Evolutionary conservation across 108 stramenopile species (phyloP), one percentile per base, ranked within the genome.

Genomic region (Nitzschia palea): DNA sequence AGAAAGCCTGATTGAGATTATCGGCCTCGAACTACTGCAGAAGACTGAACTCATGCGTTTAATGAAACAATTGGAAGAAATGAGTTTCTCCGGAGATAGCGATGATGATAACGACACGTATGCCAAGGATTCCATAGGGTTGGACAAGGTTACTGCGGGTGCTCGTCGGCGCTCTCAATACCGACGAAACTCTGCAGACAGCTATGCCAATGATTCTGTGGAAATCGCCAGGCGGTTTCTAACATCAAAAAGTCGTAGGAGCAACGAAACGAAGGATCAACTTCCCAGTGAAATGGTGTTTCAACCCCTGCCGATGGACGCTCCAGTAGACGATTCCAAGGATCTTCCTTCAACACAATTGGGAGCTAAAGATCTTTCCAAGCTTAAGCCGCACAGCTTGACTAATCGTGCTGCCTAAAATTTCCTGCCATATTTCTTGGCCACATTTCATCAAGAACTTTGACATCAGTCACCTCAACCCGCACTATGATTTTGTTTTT

Each of bases 261-360:
- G 9, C 8, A 18, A 20, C 8, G n/a, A 18, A 12, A 18, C n/a
- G 18, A 48, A 48, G 47, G 47, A 48, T 48, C n/a, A 20, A 5
- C 47, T 48, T n/a, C 47, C 47, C 9, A 18, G 15, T 20, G 47
- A 48, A 48, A 48, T 48, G 47, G n/a, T 48, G 4, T 48, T 48
- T 18, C 4, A 20, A 4, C 47, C 47, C 18, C 47, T 18, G 47
- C 15, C 15, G 4, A n/a, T 4, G 15, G 47, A 48, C 4, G 15
- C 47, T 12, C 18, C 8, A 4, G 47, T 18, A 8, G 15, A 4
- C 8, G 17, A 18, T 4, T 10, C 47, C 4, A 48, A 48, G 47
- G 47, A 48, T 4, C n/a, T 48, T 12, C 9, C 8, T 8, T 48
- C 47, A 18, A 48, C 18, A 20, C 47, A 48, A 20, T 18, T 48